Conservation (phyloP, 164 flowering plant genomes). For the Vitis rotundifolia region DNA sequence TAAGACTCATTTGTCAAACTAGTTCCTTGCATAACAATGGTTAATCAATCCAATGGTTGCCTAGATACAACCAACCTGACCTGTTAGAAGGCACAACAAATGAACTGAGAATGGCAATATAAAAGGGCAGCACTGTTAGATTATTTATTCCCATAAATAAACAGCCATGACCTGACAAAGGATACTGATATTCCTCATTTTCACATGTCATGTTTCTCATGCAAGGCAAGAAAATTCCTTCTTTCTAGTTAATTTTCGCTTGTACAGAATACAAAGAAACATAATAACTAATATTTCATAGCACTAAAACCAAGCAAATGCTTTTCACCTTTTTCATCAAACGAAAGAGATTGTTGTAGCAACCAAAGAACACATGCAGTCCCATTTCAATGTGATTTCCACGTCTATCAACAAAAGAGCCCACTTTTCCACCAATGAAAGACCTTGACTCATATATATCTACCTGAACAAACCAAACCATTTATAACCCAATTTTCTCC, state of each 20-base stretch:
- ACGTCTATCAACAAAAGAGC: slow-evolving; percentile 84
- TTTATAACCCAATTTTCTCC: neutral
- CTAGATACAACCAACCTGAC: no score
- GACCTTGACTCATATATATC: slow-evolving; percentile 92
- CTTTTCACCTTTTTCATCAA: slow-evolving; percentile 85
- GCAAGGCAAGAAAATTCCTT: neutral
- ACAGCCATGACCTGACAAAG: no score
- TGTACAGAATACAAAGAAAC: neutral
- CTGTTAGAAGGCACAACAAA: no score
- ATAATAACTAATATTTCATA: neutral
- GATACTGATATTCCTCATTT: no score
- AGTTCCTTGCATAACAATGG: no score
- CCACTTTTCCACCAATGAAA: slow-evolving; percentile 98
- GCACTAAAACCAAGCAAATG: slow-evolving; percentile 4
- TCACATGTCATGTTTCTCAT: neutral
- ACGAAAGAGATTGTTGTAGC: slow-evolving; percentile 97
- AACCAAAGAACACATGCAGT: slow-evolving; percentile 95
- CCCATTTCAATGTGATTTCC: slow-evolving; percentile 99
- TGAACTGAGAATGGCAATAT: no score
- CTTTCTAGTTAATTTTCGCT: neutral
- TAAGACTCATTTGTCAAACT: no score
- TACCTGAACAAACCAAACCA: slow-evolving; percentile 52
- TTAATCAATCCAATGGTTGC: no score
- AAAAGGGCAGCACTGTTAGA: no score
- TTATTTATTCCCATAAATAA: no score